These are phyloP conservation scores for Paxillus rubicundulus DNA, from an alignment of 768 basidiomycete genomes.

Conservation along the genomic window DNA sequence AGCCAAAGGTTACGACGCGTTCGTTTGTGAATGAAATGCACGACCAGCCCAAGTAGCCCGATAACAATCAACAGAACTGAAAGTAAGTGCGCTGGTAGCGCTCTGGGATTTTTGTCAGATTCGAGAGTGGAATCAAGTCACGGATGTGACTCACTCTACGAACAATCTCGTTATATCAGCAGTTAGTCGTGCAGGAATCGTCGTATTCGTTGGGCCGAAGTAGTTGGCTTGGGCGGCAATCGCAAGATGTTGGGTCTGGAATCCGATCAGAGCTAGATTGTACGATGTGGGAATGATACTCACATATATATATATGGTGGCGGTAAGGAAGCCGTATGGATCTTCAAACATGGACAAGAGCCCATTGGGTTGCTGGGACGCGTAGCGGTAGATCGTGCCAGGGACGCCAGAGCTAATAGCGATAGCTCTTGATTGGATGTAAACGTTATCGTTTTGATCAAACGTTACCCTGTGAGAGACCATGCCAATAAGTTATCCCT, in stretches of 20 bases:
- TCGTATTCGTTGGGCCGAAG: slow-evolving; percentile 43
- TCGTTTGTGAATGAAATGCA: slow-evolving; percentile 48
- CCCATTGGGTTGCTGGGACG: slow-evolving; percentile 42
- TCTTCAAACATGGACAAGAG: slow-evolving; percentile 45
- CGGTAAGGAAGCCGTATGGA: slow-evolving; percentile 49
- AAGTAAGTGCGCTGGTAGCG: slow-evolving; percentile 51
- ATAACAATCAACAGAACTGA: slow-evolving; percentile 46
- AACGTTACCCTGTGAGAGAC: slow-evolving; percentile 40
- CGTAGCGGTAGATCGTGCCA: slow-evolving; percentile 56
- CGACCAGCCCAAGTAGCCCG: slow-evolving; percentile 44
- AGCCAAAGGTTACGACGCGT: slow-evolving; percentile 50
- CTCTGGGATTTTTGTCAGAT: slow-evolving; percentile 33
- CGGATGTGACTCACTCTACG: slow-evolving; percentile 49
- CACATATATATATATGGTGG: slow-evolving; percentile 42
- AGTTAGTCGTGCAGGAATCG: slow-evolving; percentile 39
- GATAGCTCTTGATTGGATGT: slow-evolving; percentile 50
- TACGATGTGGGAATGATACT: slow-evolving; percentile 7
- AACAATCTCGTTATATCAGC: slow-evolving; percentile 48
- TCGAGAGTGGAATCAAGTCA: neutral
- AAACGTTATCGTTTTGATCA: slow-evolving; percentile 35
- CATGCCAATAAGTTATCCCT: neutral
- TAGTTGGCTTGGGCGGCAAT: slow-evolving; percentile 57
- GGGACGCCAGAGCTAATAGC: slow-evolving; percentile 54
- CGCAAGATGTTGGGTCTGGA: slow-evolving; percentile 57
- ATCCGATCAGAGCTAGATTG: neutral